Evolutionary conservation across 2,329 filamentous ascomycete genomes (phyloP), one percentile per base, ranked within the genome.

Genomic region (Pseudogymnoascus sp.): DNA sequence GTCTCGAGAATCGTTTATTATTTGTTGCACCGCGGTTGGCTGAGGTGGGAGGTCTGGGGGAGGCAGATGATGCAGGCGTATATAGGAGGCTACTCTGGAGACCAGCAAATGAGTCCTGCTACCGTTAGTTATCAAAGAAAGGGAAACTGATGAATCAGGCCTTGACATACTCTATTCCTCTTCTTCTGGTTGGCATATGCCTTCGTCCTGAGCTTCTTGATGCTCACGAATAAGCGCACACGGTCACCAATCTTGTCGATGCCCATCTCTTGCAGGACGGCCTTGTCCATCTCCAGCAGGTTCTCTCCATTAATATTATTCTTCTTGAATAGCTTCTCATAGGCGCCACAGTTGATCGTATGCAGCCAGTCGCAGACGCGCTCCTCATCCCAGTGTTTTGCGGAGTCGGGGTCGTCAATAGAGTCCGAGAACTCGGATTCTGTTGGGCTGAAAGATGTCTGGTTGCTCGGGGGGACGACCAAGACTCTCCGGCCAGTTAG

Each of bases 281-380:
- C 88, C 80, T 96, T 96, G 76, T 99, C 95, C 82, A 97, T 93
- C 77, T 99, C 95, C 69, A 99, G 83, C 51, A 99, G 81, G 73
- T 96, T 97, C 78, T 97, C 92, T 71, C 95, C 95, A 73, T 95
- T 99, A 79, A 99, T 97, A 76, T 97, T 91, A 75, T 99, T 96
- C 73, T 87, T 87, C 77, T 90, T 78, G 77, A 97, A 97, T 26
- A 96, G 77, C 72, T 90, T 87, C 74, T 96, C 92, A 77, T 99
- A 97, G 73, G 97, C 92, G 69, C 88, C 87, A 73, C 93, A 97
- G 73, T 96, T 93, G 73, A 99, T 93, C 70, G 86, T 92, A 71
- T 87, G 84, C 67, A 99, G 81, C 83, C 96, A 99, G 61, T 96
- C 90, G 72, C 89, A 90, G 31, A 99, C 95, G 69, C 87, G 87